Evolutionary conservation across 176 grass and related monocot genomes (phyloP).

Genomic region (Pharus latifolius): DNA sequence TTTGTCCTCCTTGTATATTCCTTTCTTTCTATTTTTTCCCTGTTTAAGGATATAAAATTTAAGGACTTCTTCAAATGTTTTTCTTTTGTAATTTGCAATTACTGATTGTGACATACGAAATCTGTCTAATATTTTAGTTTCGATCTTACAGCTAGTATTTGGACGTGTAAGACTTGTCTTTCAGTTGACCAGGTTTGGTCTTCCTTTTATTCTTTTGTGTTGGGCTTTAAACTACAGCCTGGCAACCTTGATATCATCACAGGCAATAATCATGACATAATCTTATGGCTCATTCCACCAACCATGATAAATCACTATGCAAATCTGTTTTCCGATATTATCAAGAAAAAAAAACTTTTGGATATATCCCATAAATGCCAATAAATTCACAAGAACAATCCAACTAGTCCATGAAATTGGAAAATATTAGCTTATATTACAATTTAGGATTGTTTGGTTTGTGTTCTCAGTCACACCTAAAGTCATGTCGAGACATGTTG

Average conservation of each 20-base stretch:
- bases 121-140: neutral
- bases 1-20: neutral
- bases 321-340: neutral
- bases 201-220: neutral
- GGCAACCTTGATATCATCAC: neutral
- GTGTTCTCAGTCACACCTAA: no score
- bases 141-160: neutral
- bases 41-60: neutral
- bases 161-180: neutral
- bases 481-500: no score
- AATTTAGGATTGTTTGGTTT: no score
- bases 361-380: neutral
- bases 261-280: neutral
- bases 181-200: constrained; percentile 1
- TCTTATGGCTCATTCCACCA: neutral
- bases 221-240: neutral
- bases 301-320: neutral
- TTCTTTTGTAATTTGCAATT: neutral
- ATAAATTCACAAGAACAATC: neutral
- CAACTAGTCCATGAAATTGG: neutral
- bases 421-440: neutral
- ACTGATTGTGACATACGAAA: neutral
- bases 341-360: no score
- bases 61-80: neutral
- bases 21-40: neutral